Evolutionary conservation across 2,329 filamentous ascomycete species (phyloP).

Genomic region (Diplocarpon rosae): DNA sequence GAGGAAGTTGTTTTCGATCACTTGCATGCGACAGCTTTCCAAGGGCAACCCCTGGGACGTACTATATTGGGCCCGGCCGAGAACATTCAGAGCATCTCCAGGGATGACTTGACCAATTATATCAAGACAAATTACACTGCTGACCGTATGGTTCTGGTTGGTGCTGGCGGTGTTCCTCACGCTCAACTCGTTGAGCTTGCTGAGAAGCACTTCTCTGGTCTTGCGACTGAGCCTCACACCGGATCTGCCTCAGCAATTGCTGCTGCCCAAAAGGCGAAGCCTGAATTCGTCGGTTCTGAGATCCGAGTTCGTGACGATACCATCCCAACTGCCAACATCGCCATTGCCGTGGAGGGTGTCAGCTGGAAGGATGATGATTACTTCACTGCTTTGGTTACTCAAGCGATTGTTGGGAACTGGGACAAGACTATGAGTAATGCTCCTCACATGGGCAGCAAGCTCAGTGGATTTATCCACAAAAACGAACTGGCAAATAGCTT

Average conservation of each 20-base stretch:
- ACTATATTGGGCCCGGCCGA: slow-evolving; percentile 96
- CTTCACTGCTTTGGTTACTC: slow-evolving; percentile 93
- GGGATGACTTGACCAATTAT: slow-evolving; percentile 84
- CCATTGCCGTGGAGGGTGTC: slow-evolving; percentile 96
- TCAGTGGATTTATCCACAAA: slow-evolving; percentile 88
- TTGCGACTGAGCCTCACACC: slow-evolving; percentile 67
- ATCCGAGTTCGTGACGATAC: slow-evolving; percentile 93
- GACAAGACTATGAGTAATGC: slow-evolving; percentile 98
- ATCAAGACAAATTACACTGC: slow-evolving; percentile 99
- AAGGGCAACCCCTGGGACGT: slow-evolving; percentile 88
- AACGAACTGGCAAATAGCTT: slow-evolving; percentile 97
- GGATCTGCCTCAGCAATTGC: slow-evolving; percentile 61
- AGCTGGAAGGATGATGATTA: slow-evolving; percentile 99
- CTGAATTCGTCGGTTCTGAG: slow-evolving; percentile 94
- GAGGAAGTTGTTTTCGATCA: slow-evolving; percentile 99
- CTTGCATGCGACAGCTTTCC: slow-evolving; percentile 95
- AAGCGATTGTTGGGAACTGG: slow-evolving; percentile 99
- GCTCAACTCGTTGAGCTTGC: slow-evolving; percentile 89
- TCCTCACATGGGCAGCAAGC: slow-evolving; percentile 94
- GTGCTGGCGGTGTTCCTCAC: slow-evolving; percentile 88
- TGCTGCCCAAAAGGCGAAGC: slow-evolving; percentile 64
- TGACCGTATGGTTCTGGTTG: slow-evolving; percentile 97
- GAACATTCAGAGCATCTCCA: slow-evolving; percentile 95
- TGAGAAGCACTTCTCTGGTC: slow-evolving; percentile 82
- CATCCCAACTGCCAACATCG: slow-evolving; percentile 92